Conservation (phyloP, 495 filamentous ascomycete species). For the Hypomontagnella monticulosa region DNA sequence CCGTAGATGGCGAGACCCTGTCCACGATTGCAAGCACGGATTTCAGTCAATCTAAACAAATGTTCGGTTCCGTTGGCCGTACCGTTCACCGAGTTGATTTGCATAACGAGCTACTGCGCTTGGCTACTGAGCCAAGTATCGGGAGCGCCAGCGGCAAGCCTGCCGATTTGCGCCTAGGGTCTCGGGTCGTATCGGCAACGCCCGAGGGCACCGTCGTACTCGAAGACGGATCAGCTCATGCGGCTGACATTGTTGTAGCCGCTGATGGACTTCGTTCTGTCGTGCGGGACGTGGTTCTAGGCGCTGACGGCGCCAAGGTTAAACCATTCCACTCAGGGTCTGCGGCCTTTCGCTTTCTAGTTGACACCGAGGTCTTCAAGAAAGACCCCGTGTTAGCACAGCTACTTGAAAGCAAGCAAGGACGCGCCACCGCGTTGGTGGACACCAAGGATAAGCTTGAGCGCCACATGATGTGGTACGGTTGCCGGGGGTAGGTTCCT, state of each 20-base stretch:
- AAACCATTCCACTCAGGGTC: conserved; percentile 42
- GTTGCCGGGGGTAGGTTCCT: conserved; percentile 49
- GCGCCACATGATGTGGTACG: conserved; percentile 53
- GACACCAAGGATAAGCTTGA: conserved; percentile 39
- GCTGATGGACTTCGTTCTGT: conserved; percentile 61
- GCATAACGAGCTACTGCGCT: conserved; percentile 9
- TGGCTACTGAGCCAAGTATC: not conserved
- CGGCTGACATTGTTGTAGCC: conserved; percentile 57
- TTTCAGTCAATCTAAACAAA: too few species aligned
- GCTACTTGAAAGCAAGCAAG: conserved; percentile 44
- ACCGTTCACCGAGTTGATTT: conserved; percentile 34
- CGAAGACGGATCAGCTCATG: conserved; percentile 46
- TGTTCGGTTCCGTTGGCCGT: too few species aligned
- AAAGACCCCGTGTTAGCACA: conserved; percentile 45
- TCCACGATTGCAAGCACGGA: too few species aligned
- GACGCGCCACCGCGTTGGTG: conserved; percentile 41
- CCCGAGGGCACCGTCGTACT: conserved; percentile 50
- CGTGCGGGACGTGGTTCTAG: conserved; percentile 37
- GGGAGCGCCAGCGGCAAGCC: not conserved
- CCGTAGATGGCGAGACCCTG: too few species aligned
- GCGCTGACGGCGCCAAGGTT: conserved; percentile 27
- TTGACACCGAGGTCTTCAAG: conserved; percentile 49
- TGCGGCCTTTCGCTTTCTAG: conserved; percentile 56
- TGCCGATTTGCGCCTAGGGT: conserved; percentile 9
- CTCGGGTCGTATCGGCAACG: conserved; percentile 35